A percentile compares a stretch with the other conserved stretches of the same genome.
Conservation (phyloP, 2,329 filamentous ascomycete genomes). For the Cercospora zeae-maydis region DNA sequence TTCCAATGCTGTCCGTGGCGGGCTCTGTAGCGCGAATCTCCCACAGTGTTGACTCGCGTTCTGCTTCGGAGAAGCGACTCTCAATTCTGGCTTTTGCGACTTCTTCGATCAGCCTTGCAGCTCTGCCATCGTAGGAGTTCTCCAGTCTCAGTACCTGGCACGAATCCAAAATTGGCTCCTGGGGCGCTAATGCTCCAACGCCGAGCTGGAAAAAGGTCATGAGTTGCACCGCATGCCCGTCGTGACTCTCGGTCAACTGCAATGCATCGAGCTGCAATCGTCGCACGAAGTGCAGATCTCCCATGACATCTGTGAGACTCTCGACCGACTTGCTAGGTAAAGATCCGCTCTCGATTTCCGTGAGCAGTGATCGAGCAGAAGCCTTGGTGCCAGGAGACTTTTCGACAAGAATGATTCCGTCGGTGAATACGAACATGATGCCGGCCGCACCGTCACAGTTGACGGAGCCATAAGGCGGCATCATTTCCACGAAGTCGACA, state of each 20-base stretch:
- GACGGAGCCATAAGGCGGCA: constrained; percentile 61
- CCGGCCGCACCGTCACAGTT: constrained; percentile 43
- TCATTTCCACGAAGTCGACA: constrained; percentile 73
- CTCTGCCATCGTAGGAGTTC: constrained; percentile 74
- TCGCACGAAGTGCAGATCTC: constrained; percentile 66
- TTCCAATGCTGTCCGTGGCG: constrained; percentile 52
- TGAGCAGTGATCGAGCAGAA: constrained; percentile 72
- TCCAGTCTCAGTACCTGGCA: constrained; percentile 60
- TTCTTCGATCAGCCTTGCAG: constrained; percentile 75
- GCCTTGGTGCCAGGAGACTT: constrained; percentile 50
- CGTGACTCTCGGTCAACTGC: constrained; percentile 30
- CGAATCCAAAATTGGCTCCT: constrained; percentile 27
- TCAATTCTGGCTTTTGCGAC: constrained; percentile 82
- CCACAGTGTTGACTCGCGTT: constrained; percentile 78
- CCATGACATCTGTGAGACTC: constrained; percentile 48
- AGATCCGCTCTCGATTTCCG: constrained; percentile 75
- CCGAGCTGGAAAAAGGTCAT: constrained; percentile 29
- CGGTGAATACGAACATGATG: constrained; percentile 79
- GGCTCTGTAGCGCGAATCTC: constrained; percentile 68
- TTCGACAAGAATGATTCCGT: constrained; percentile 72
- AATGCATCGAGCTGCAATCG: constrained; percentile 28
- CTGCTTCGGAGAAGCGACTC: constrained; percentile 74
- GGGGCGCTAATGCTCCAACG: constrained; percentile 20
- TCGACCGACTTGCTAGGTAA: constrained; percentile 48
- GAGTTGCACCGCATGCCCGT: constrained; percentile 30